These are phyloP conservation scores for Xylaria acuta DNA, from an alignment of 495 filamentous ascomycete genomes.

Conservation along the genomic window DNA sequence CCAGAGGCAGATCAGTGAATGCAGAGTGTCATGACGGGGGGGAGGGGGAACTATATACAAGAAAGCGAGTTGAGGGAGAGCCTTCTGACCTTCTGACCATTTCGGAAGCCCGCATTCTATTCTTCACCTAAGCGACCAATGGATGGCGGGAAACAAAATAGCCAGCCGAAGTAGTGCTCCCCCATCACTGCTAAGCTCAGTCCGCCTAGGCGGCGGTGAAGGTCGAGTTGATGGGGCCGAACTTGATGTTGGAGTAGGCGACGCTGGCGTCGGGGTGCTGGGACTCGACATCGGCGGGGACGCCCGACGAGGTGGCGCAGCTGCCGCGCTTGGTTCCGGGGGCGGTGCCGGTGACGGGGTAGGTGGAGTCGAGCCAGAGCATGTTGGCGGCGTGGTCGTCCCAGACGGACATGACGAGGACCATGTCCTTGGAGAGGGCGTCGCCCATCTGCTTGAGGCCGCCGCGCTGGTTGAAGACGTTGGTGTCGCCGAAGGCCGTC, in stretches of 20 bases:
- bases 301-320: conserved; percentile 65
- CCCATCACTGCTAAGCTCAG: background rate
- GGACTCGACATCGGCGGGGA: conserved; percentile 63
- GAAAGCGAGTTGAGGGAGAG: background rate
- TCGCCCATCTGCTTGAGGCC: conserved; percentile 65
- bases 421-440: conserved; percentile 66
- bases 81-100: background rate
- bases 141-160: background rate
- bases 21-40: background rate
- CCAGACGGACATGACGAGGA: conserved; percentile 77
- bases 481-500: conserved; percentile 64
- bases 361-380: conserved; percentile 80
- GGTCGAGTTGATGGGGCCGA: conserved; percentile 66
- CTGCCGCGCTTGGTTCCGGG: conserved; percentile 72
- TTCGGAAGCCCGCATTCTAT: background rate
- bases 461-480: conserved; percentile 64
- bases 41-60: conserved; percentile 16
- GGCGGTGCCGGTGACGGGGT: conserved; percentile 57
- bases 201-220: conserved; percentile 14
- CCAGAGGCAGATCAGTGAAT: conserved; percentile 17
- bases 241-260: conserved; percentile 68
- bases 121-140: background rate
- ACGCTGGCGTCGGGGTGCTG: conserved; percentile 50
- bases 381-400: conserved; percentile 77
- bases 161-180: background rate